Percentiles rank a stretch among this genome's conserved stretches.
phyloP scores from a whole-genome alignment of 2,329 filamentous ascomycete species.

The Magnaporthiopsis incrustans region DNA sequence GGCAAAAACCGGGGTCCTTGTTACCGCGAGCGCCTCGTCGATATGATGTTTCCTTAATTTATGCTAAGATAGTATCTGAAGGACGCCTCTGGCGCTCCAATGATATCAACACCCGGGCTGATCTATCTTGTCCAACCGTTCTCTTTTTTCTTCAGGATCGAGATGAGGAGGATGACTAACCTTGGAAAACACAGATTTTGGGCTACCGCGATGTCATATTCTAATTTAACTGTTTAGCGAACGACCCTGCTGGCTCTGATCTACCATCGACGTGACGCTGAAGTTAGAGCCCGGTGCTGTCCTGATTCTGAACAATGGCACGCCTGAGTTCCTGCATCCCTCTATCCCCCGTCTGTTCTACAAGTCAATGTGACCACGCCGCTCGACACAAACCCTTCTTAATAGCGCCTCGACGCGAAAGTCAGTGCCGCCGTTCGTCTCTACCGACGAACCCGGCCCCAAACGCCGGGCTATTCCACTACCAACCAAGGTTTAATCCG shows the following conservation, averaged over 20 bases:
- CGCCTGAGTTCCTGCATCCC: background rate
- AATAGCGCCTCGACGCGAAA: too few relatives aligned
- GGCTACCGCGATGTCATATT: background rate
- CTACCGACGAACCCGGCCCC: too few relatives aligned
- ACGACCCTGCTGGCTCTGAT: background rate
- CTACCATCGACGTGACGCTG: background rate
- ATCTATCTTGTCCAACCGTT: background rate
- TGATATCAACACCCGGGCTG: slow-evolving; percentile 1
- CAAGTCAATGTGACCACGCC: too few relatives aligned
- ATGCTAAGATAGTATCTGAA: slow-evolving; percentile 7
- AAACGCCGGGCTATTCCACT: too few relatives aligned
- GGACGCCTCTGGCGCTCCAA: background rate
- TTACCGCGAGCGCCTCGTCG: background rate
- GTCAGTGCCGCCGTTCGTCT: too few relatives aligned
- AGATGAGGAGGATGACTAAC: background rate
- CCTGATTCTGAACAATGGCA: background rate
- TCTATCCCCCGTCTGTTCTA: background rate
- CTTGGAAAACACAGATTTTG: background rate
- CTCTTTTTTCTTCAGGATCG: background rate
- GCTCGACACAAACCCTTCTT: too few relatives aligned
- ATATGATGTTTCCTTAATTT: slow-evolving; percentile 7
- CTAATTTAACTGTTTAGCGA: background rate
- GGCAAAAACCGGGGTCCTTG: background rate
- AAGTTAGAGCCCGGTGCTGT: background rate
- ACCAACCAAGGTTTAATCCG: too few relatives aligned